Evolutionary conservation across 352 stramenopile genomes (phyloP).

Genomic region (Pythium dissotocum): DNA sequence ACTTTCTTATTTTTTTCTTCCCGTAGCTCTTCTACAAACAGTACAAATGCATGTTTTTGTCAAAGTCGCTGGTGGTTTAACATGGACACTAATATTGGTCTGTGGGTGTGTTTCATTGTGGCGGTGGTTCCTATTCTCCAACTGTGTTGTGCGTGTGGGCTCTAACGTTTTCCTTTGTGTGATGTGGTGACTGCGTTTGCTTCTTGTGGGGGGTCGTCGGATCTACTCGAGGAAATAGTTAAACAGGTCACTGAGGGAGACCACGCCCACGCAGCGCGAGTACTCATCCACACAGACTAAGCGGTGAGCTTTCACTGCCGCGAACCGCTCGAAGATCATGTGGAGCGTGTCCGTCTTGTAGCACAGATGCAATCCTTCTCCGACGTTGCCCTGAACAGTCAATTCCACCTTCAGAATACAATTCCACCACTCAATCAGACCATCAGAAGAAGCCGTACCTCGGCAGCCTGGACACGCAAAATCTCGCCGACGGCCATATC

Average conservation of each 20-base stretch:
- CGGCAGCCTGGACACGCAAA: slow-evolving; percentile 81
- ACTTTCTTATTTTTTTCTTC: slow-evolving; percentile 1
- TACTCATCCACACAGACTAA: slow-evolving; percentile 88
- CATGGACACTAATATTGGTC: slow-evolving; percentile 1
- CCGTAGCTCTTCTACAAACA: background rate
- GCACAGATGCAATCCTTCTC: slow-evolving; percentile 82
- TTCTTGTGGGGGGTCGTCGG: slow-evolving; percentile 1
- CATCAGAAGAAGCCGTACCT: slow-evolving; percentile 37
- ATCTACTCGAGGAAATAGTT: slow-evolving; percentile 90
- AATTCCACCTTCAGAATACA: background rate
- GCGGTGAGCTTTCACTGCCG: slow-evolving; percentile 82
- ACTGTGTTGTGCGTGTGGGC: background rate
- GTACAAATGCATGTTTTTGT: background rate
- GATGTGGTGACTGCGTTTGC: background rate
- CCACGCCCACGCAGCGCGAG: slow-evolving; percentile 76
- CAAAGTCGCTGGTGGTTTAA: background rate
- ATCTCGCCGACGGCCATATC: slow-evolving; percentile 88
- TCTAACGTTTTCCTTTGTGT: slow-evolving; percentile 3
- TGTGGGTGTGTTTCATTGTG: background rate
- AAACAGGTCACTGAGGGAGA: slow-evolving; percentile 89
- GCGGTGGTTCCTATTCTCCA: background rate
- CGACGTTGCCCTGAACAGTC: slow-evolving; percentile 61
- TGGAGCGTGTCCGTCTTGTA: slow-evolving; percentile 90
- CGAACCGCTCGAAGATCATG: slow-evolving; percentile 90
- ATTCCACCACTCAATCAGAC: background rate